Base-by-base conservation (phyloP, 352 stramenopile genomes). In the Thraustochytrium sp. region DNA sequence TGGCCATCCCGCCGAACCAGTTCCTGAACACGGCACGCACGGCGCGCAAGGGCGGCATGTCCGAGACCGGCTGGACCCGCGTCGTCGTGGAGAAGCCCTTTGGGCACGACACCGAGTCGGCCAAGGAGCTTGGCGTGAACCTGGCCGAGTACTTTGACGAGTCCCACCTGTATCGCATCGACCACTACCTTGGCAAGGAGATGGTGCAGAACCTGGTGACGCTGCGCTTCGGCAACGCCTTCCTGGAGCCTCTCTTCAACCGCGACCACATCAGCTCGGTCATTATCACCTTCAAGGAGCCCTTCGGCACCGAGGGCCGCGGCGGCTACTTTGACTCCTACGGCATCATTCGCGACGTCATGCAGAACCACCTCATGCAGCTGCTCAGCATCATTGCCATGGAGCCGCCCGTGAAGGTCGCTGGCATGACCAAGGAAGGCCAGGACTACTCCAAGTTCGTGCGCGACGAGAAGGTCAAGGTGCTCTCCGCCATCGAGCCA, bases 71-170 rank as follows among this genome's bases (percentile, higher is more conserved):
- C 44, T 99, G 94, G 92, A 98, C 95, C 77, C 90, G 96, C 34
- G 89, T 99, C 31, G 97, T 99, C 64, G 91, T 99, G 9, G 96
- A 99, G 89, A 99, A 99, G 87, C 96, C 97, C 1, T 99, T 99
- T 87, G 97, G 97, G 55, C 91, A 95, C 65, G 97, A 99, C 88
- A 90, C 96, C 63, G 88, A 92, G 82, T 96, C 90, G 42, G 98
- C 96, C 86, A 90, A 95, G 84, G 89, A 97, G 84, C 90, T 99
- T 11, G 92, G 94, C 65, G 64, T 86, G 48, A 91, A 95, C 65
- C 92, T 99, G 86, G 87, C 89, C 3, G 87, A 90, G 65, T 88
- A 97, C 63, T 96, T 96, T 85, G 76, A 87, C 21, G 93, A 97
- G 65, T 86, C 89, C 40, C 64, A 88, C 18, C 55, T 84, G 8